Base-by-base conservation (phyloP, 2,329 filamentous ascomycete species). In the Alternaria panax region DNA sequence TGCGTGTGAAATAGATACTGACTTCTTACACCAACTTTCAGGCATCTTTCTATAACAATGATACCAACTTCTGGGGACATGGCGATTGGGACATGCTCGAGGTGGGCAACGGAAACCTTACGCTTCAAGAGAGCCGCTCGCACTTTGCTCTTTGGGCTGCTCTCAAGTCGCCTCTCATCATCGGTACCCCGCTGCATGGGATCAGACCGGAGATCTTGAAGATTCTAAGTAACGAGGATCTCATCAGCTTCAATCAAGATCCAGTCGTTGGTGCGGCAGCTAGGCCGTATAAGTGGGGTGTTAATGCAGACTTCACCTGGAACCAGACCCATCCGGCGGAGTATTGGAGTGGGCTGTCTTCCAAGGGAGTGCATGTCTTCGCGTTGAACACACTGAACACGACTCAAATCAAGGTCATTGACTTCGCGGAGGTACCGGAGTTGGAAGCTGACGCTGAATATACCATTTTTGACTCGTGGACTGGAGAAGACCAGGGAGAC, bases 261-360 rank as follows among this genome's bases (percentile, higher is more conserved):
- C 62, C 76, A n/a, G 69, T 78, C 5, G 77, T 75, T n/a, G 82
- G 81, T 7, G 64, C 75, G 4, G 76, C 77, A 1, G 74, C 76
- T 7, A 71, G 69, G 63, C 77, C 75, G 2, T 83, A 79, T 62
- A 73, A 71, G n/a, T 83, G 81, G 81, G 84, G 84, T 1, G 73
- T 78, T 4, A 85, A 85, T 60, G 73, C 79, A 0, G 80, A 85
- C 64, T 81, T 79, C 67, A 84, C 83, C 0, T 86, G 80, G 69
- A 83, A 87, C 63, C 65, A 71, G 16, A 58, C 63, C 2, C 68
- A 65, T 50, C 71, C 72, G 2, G 71, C 71, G 7, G 72, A 74
- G 51, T 74, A 64, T 40, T 74, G 71, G 72, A 68, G 66, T 34
- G 71, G 72, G 0, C n/a, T 50, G 12, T 69, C 65, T 16, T 65